phyloP scores from a whole-genome alignment of 768 basidiomycete species.

The Lactarius quietus region DNA sequence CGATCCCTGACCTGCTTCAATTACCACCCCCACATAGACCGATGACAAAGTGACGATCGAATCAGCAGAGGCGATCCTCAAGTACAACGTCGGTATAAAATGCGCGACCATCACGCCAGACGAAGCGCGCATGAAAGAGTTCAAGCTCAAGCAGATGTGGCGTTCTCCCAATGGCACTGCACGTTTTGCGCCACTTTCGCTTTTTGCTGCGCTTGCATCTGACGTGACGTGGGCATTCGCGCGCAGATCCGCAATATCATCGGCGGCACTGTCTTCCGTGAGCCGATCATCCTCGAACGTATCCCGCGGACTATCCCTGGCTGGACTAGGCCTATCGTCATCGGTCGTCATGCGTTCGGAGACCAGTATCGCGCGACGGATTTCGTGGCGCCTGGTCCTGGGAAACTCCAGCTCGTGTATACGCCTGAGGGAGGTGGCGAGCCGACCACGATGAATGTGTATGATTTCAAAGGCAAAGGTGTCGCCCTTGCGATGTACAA shows the following conservation, averaged over 20 bases:
- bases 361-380: slow-evolving; percentile 98
- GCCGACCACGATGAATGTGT: slow-evolving; percentile 72
- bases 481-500: slow-evolving; percentile 99
- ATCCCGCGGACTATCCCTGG: slow-evolving; percentile 95
- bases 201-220: slow-evolving; percentile 3
- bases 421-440: slow-evolving; percentile 75
- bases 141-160: slow-evolving; percentile 99
- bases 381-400: slow-evolving; percentile 85
- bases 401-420: slow-evolving; percentile 90
- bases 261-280: slow-evolving; percentile 97
- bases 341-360: slow-evolving; percentile 96
- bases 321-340: slow-evolving; percentile 95
- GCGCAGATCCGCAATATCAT: slow-evolving; percentile 91
- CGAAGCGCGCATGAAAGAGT: slow-evolving; percentile 93
- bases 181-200: slow-evolving; percentile 28
- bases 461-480: slow-evolving; percentile 89
- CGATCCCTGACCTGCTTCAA: neutral
- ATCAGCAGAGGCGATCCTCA: slow-evolving; percentile 88
- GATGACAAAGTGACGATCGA: slow-evolving; percentile 92
- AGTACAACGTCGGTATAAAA: slow-evolving; percentile 97
- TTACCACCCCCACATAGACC: slow-evolving; percentile 54
- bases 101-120: slow-evolving; percentile 99
- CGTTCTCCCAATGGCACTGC: slow-evolving; percentile 94
- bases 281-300: slow-evolving; percentile 88
- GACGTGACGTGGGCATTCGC: slow-evolving; percentile 8